Evolutionary conservation across 768 basidiomycete species (phyloP).

Genomic region (Russula foetens): DNA sequence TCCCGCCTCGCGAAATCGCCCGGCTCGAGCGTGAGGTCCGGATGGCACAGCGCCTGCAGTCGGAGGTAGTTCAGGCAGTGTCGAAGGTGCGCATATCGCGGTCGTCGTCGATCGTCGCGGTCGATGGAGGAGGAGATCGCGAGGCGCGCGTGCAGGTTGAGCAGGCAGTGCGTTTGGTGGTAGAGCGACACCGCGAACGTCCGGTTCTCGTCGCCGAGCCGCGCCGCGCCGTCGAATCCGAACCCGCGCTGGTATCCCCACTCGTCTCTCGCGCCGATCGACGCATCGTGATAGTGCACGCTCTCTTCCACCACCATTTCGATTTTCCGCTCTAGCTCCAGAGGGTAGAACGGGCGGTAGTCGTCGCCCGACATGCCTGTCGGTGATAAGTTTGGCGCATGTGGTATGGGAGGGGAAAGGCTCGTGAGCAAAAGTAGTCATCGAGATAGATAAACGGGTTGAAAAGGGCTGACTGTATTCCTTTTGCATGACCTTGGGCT

Average conservation of each 20-base stretch:
- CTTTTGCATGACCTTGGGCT: background rate
- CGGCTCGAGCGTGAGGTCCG: conserved; percentile 32
- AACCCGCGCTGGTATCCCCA: background rate
- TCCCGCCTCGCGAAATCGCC: conserved; percentile 23
- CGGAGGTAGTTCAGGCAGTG: conserved; percentile 36
- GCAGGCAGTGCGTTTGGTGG: conserved; percentile 40
- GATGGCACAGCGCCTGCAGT: conserved; percentile 31
- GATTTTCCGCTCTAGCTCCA: background rate
- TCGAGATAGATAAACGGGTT: too few relatives aligned
- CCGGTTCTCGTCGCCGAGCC: conserved; percentile 1
- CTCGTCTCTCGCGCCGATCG: background rate
- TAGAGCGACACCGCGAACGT: conserved; percentile 32
- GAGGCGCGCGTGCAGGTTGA: conserved; percentile 24
- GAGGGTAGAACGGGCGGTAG: background rate
- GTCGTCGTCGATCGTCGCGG: background rate
- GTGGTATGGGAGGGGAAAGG: background rate
- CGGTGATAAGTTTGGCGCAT: too few relatives aligned
- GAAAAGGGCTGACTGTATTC: background rate
- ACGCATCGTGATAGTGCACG: background rate
- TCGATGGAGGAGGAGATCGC: conserved; percentile 21
- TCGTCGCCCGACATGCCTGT: conserved; percentile 6
- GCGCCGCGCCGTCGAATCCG: conserved; percentile 3
- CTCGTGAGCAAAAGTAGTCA: too few relatives aligned
- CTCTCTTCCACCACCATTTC: conserved; percentile 11
- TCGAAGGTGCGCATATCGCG: conserved; percentile 25